Base-by-base conservation (phyloP, 805 yeast genomes). In the Soucietia sequanensis region DNA sequence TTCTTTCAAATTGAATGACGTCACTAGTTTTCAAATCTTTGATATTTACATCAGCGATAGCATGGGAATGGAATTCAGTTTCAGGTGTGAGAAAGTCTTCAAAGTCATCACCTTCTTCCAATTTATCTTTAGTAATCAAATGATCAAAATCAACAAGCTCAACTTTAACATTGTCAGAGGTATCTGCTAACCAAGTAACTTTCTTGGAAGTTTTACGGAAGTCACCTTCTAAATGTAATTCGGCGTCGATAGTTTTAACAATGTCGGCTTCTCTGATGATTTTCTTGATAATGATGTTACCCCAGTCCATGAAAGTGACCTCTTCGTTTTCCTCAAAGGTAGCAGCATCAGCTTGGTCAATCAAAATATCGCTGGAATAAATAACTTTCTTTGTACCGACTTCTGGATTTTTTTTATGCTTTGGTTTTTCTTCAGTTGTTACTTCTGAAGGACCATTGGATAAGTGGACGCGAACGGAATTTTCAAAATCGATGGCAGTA, bases 261-360 rank as follows among this genome's bases (percentile, higher is more conserved):
- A 69, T 44, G 30, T 63, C 75, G 39, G 76, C 84, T 44, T 78
- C 80, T 59, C 76, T 81, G 58, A 65, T 66, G 55, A 90, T 75
- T 59, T 78, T 78, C 46, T 83, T 76, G 46, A 90, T 69, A 47
- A 91, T 84, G 39, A 80, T 84, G 60, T 91, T 91, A 75, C 97
- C 98, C 98, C 98, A 91, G 67, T 91, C 97, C 98, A 91, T 91
- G 54, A 91, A 76, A n/a, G 98, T 91, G 44, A 90, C 72, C 70
- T 91, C 98, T 68, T 91, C 98, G 45, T 84, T 86, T 27, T 80
- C 91, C 47, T 74, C 79, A 28, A 73, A 60, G 6, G 68, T 49
- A 42, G 82, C 70, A 30, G 90, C 81, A 64, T 91, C 98, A 19
- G 73, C 91, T 68, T 86, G 95, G 57, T 90, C 97, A 52, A 91